phyloP scores from a whole-genome alignment of 2,329 filamentous ascomycete species.

The Neonectria ditissima region DNA sequence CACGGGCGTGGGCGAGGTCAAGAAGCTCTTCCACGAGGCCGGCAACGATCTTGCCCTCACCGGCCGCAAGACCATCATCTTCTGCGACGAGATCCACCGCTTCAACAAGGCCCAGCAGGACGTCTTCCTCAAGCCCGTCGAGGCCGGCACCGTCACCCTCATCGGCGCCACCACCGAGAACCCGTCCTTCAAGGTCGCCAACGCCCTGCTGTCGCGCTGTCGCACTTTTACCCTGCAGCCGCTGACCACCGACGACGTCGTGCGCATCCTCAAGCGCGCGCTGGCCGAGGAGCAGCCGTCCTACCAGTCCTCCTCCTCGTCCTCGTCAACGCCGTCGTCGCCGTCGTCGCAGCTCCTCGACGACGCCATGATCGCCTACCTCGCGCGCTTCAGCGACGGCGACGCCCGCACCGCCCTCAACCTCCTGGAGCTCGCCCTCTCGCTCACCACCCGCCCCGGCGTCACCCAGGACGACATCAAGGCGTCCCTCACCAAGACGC shows the following conservation, averaged over 20 bases:
- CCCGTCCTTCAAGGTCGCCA: conserved; percentile 92
- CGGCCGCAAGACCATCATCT: conserved; percentile 92
- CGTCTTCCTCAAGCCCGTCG: conserved; percentile 92
- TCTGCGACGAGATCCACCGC: conserved; percentile 96
- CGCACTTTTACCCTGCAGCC: conserved; percentile 88
- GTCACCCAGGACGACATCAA: conserved; percentile 85
- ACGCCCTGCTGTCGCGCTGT: conserved; percentile 87
- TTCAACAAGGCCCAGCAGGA: conserved; percentile 95
- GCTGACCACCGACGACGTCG: conserved; percentile 77
- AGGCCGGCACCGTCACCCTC: conserved; percentile 88
- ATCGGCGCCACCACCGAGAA: conserved; percentile 98
- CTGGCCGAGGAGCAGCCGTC: conserved; percentile 68
- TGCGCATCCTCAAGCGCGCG: conserved; percentile 81
- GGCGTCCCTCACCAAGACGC: conserved; percentile 84
- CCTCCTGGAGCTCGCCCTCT: conserved; percentile 88
- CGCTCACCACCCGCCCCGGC: conserved; percentile 67
- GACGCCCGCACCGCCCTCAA: conserved; percentile 95
- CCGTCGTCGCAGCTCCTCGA: conserved; percentile 73
- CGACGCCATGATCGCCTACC: conserved; percentile 80
- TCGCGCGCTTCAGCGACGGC: conserved; percentile 88
- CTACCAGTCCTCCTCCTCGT: no score
- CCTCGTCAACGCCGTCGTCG: no score
- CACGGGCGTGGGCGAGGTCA: conserved; percentile 88
- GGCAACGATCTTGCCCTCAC: conserved; percentile 82
- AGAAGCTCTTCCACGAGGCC: conserved; percentile 90